phyloP scores from a whole-genome alignment of 1,284 basidiomycete species.

The Singerocomus rubriflavus region DNA sequence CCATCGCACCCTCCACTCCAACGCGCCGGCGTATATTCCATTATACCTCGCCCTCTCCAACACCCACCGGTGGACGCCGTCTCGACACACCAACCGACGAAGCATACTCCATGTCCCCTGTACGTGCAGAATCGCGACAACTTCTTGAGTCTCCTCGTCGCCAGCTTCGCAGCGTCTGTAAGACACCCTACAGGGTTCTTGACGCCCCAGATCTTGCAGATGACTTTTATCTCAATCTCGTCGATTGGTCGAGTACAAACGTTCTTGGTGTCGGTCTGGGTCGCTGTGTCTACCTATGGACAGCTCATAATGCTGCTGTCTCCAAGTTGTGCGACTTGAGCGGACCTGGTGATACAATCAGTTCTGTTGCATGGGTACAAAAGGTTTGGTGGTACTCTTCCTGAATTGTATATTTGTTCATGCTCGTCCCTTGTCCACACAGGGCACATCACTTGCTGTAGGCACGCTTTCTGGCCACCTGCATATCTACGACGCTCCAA shows the following conservation, averaged over 20 bases:
- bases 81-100: slow-evolving; percentile 77
- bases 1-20: slow-evolving; percentile 56
- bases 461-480: slow-evolving; percentile 87
- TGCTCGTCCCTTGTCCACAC: not conserved
- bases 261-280: slow-evolving; percentile 92
- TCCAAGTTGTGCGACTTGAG: slow-evolving; percentile 88
- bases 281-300: slow-evolving; percentile 95
- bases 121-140: slow-evolving; percentile 78
- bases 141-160: slow-evolving; percentile 86
- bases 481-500: slow-evolving; percentile 93
- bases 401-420: slow-evolving; percentile 26
- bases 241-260: slow-evolving; percentile 96
- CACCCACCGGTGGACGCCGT: slow-evolving; percentile 52
- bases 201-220: slow-evolving; percentile 97
- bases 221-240: slow-evolving; percentile 97
- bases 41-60: slow-evolving; percentile 56
- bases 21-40: slow-evolving; percentile 64
- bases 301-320: slow-evolving; percentile 88
- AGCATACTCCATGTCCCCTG: slow-evolving; percentile 88
- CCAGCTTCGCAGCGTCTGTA: slow-evolving; percentile 80
- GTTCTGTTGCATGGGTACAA: slow-evolving; percentile 91
- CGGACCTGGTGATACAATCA: slow-evolving; percentile 63
- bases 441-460: slow-evolving; percentile 88
- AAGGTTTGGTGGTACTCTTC: slow-evolving; percentile 45
- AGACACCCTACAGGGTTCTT: slow-evolving; percentile 96